Conservation (phyloP, 306 rosid genomes). For the Aeschynomene evenia region DNA sequence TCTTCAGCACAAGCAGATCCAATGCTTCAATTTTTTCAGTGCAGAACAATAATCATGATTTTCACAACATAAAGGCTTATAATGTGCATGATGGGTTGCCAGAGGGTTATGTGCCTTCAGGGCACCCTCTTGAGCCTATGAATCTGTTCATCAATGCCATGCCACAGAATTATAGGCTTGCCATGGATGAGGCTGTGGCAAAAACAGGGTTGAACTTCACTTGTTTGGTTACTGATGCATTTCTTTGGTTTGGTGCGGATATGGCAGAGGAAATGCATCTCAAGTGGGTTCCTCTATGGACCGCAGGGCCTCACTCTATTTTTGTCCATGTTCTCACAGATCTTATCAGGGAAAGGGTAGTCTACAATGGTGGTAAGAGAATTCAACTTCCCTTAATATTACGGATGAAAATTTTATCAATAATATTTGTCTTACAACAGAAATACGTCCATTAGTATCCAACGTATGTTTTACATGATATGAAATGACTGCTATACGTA, state of each 20-base stretch:
- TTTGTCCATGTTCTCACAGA: constrained; percentile 44
- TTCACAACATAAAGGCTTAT: constrained; percentile 34
- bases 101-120: constrained; percentile 30
- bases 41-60: background rate
- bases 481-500: too few species aligned
- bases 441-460: too few species aligned
- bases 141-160: constrained; percentile 40
- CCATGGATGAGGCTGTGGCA: constrained; percentile 36
- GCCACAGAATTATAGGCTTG: constrained; percentile 38
- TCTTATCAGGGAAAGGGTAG: constrained; percentile 36
- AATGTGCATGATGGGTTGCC: constrained; percentile 61
- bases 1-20: constrained; percentile 48
- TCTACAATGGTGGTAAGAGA: constrained; percentile 20
- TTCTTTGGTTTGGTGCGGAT: constrained; percentile 59
- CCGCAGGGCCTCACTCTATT: constrained; percentile 61
- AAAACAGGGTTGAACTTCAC: constrained; percentile 39
- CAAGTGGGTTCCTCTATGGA: constrained; percentile 82
- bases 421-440: too few species aligned
- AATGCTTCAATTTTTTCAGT: constrained; percentile 33
- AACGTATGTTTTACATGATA: too few species aligned
- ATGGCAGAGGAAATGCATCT: constrained; percentile 47
- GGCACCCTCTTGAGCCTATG: constrained; percentile 30
- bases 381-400: background rate
- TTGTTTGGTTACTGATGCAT: constrained; percentile 72
- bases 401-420: too few species aligned